These are phyloP conservation scores for Trypanosoma lewisi DNA, from an alignment of 208 protist genomes.

Conservation along the genomic window DNA sequence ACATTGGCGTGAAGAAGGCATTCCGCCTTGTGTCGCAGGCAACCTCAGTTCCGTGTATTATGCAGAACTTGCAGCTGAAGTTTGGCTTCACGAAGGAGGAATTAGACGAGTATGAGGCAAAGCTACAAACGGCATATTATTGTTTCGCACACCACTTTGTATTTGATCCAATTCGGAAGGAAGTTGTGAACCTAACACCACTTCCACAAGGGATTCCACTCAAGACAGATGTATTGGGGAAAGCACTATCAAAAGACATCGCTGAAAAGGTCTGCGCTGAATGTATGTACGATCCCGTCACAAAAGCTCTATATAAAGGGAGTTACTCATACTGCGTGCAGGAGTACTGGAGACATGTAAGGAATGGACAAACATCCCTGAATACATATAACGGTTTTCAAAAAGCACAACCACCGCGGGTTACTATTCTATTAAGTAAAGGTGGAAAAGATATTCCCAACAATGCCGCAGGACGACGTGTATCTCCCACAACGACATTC, in stretches of 20 bases:
- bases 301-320: constrained; percentile 50
- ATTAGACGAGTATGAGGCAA: constrained; percentile 50
- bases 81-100: constrained; percentile 62
- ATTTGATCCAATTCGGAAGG: constrained; percentile 62
- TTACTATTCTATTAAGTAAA: constrained; percentile 36
- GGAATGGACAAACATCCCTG: constrained; percentile 56
- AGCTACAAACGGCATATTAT: constrained; percentile 72
- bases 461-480: not conserved
- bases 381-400: constrained; percentile 64
- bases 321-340: constrained; percentile 42
- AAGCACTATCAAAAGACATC: constrained; percentile 32
- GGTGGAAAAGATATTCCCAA: no score
- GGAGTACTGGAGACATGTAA: constrained; percentile 48
- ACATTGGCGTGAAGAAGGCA: constrained; percentile 94
- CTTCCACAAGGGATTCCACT: constrained; percentile 40
- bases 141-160: constrained; percentile 90
- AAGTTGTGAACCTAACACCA: constrained; percentile 44
- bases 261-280: constrained; percentile 62
- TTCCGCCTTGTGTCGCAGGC: constrained; percentile 73
- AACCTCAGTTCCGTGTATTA: constrained; percentile 45
- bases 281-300: constrained; percentile 60
- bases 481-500: constrained; percentile 15
- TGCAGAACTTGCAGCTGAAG: constrained; percentile 37
- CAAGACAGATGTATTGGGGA: constrained; percentile 57
- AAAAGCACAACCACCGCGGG: constrained; percentile 37